phyloP scores from a whole-genome alignment of 2,329 filamentous ascomycete genomes.

The Aspergillus pseudoglaucus region DNA sequence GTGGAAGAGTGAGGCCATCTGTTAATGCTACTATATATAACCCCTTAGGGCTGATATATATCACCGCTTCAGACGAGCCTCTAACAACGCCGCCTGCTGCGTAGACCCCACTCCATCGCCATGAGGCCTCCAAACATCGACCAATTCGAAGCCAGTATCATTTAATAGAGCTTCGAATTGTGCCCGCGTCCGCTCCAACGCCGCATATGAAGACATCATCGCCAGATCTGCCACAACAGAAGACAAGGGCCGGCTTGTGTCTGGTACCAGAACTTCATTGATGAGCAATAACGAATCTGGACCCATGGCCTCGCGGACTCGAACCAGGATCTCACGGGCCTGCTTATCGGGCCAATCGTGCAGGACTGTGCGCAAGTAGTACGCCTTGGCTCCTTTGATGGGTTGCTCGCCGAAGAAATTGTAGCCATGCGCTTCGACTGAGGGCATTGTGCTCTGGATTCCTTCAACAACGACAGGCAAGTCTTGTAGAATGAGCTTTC shows the following conservation, averaged over 20 bases:
- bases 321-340: conserved; percentile 11
- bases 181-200: conserved; percentile 15
- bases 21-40: no score
- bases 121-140: neutral
- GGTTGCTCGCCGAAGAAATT: conserved; percentile 19
- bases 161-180: conserved; percentile 16
- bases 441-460: conserved; percentile 1
- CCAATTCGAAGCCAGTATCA: conserved; percentile 8
- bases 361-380: conserved; percentile 18
- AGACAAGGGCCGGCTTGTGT: conserved; percentile 7
- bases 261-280: conserved; percentile 21
- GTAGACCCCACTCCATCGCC: neutral
- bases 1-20: no score
- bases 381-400: conserved; percentile 16
- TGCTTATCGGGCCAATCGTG: conserved; percentile 17
- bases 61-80: no score
- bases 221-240: conserved; percentile 7
- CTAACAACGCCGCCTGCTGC: no score
- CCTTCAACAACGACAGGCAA: conserved; percentile 9
- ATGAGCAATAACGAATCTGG: conserved; percentile 20
- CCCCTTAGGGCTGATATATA: no score
- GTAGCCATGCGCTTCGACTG: conserved; percentile 8
- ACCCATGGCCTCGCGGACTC: conserved; percentile 15
- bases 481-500: conserved; percentile 16
- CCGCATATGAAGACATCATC: conserved; percentile 13